Evolutionary conservation across 1,284 basidiomycete species (phyloP).

Genomic region (Malassezia equina): DNA sequence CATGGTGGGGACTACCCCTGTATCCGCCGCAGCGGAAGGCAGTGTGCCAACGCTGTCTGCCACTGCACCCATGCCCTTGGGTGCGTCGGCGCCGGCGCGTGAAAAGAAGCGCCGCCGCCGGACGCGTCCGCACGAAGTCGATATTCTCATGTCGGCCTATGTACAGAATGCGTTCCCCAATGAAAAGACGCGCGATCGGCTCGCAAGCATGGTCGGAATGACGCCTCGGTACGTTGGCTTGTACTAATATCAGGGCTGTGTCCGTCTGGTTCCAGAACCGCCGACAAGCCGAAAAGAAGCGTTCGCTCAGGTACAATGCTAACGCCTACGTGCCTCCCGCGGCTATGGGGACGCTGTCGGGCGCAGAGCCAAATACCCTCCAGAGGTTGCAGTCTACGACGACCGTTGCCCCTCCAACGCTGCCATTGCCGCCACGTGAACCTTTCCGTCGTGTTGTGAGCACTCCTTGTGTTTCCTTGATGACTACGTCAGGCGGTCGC

Average conservation of each 20-base stretch:
- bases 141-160: constrained; percentile 32
- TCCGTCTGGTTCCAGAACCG: constrained; percentile 47
- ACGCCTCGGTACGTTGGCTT: constrained; percentile 26
- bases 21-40: background rate
- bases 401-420: background rate
- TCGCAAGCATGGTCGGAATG: constrained; percentile 36
- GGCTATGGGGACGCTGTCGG: background rate
- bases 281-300: constrained; percentile 44
- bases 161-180: constrained; percentile 40
- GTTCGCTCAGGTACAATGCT: constrained; percentile 31
- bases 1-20: background rate
- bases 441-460: constrained; percentile 24
- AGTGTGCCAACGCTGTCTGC: background rate
- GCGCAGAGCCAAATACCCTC: background rate
- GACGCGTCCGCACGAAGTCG: constrained; percentile 35
- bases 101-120: constrained; percentile 27
- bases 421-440: constrained; percentile 19
- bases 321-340: background rate
- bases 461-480: constrained; percentile 25
- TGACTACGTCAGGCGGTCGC: constrained; percentile 27
- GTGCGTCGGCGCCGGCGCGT: background rate
- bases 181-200: constrained; percentile 29
- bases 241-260: constrained; percentile 22
- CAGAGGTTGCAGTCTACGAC: background rate
- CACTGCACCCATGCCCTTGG: background rate